A percentile compares a stretch with the other conserved stretches of the same genome.
These are phyloP conservation scores for Candida awuae DNA, from an alignment of 805 yeast species.

Conservation along the genomic window DNA sequence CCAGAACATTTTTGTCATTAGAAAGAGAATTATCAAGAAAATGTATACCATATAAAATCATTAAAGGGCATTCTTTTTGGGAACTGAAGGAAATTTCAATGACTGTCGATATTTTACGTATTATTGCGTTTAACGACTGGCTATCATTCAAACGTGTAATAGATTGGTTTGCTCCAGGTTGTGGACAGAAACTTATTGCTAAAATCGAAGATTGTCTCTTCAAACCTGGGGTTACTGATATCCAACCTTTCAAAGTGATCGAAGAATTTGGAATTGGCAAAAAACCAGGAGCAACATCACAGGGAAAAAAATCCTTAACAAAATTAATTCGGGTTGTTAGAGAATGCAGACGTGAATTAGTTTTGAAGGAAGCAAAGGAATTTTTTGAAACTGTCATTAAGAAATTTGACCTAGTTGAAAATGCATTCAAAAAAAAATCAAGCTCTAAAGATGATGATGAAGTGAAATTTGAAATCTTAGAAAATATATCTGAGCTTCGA, in stretches of 20 bases:
- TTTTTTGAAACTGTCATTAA: slow-evolving; percentile 19
- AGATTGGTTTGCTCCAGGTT: slow-evolving; percentile 54
- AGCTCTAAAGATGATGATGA: slow-evolving; percentile 18
- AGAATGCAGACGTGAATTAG: slow-evolving; percentile 13
- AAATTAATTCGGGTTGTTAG: slow-evolving; percentile 26
- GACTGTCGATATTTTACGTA: slow-evolving; percentile 57
- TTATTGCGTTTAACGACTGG: slow-evolving; percentile 54
- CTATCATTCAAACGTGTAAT: slow-evolving; percentile 52
- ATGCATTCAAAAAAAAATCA: slow-evolving; percentile 14
- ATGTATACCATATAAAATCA: slow-evolving; percentile 56
- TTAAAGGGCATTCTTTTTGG: slow-evolving; percentile 77
- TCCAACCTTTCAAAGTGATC: slow-evolving; percentile 12
- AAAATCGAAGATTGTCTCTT: slow-evolving; percentile 15
- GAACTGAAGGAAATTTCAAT: slow-evolving; percentile 59
- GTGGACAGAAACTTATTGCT: slow-evolving; percentile 48
- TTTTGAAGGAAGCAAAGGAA: slow-evolving; percentile 2
- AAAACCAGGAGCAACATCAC: slow-evolving; percentile 14
- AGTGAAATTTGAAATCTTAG: slow-evolving; percentile 16
- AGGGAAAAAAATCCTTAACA: slow-evolving; percentile 21
- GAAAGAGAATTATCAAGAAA: slow-evolving; percentile 53
- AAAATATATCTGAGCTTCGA: slow-evolving; percentile 24
- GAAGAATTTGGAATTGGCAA: slow-evolving; percentile 10
- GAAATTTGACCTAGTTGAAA: slow-evolving; percentile 17
- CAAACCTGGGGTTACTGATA: not conserved
- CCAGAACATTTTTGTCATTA: slow-evolving; percentile 47